Conservation (phyloP, 164 flowering plant genomes). For the Nelumbo lutea region DNA sequence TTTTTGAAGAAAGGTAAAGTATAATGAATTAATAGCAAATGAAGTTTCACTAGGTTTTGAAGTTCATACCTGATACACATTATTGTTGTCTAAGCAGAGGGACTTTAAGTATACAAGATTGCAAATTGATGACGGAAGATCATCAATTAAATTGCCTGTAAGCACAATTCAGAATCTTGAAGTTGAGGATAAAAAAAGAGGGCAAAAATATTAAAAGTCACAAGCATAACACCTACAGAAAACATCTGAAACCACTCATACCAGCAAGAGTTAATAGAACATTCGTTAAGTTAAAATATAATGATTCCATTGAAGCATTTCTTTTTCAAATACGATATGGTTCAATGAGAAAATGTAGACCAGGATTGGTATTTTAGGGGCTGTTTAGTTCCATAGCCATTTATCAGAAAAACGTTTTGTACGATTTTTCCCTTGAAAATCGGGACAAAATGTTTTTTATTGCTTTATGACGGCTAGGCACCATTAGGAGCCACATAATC, state of each 20-base stretch:
- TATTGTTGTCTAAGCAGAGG: slow-evolving; percentile 69
- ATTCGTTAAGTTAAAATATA: background rate
- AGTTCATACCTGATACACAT: slow-evolving; percentile 63
- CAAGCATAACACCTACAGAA: background rate
- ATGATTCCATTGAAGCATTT: too few relatives aligned
- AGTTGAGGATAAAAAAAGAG: background rate
- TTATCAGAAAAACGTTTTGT: too few relatives aligned
- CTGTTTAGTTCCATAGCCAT: too few relatives aligned
- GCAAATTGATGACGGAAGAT: slow-evolving; percentile 82
- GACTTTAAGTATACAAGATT: slow-evolving; percentile 83
- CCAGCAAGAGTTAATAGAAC: background rate
- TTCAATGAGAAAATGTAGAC: too few relatives aligned
- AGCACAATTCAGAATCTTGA: slow-evolving; percentile 4
- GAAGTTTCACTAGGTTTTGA: background rate
- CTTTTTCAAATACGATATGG: too few relatives aligned
- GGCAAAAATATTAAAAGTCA: background rate
- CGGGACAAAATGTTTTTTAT: too few relatives aligned
- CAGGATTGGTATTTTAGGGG: too few relatives aligned
- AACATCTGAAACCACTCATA: background rate
- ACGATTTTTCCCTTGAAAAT: too few relatives aligned
- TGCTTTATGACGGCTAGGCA: too few relatives aligned
- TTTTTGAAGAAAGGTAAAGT: too few relatives aligned
- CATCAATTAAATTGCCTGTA: slow-evolving; percentile 82
- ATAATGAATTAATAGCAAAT: background rate
- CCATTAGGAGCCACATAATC: too few relatives aligned